Evolutionary conservation across 2,329 filamentous ascomycete species (phyloP).

Genomic region (Neoarthrinium moseri): DNA sequence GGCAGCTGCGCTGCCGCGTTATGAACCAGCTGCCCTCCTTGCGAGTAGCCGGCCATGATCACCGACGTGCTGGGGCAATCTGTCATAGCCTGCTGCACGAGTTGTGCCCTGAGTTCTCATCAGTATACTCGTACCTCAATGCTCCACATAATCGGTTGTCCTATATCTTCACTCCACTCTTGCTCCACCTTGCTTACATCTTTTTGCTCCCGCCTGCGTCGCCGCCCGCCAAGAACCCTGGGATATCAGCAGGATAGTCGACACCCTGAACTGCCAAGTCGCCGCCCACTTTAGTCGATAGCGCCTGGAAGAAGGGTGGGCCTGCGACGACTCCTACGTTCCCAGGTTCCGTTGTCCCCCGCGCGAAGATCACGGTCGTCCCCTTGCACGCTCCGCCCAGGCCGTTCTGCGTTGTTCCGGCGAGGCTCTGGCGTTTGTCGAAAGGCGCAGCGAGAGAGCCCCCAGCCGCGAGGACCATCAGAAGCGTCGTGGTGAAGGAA

Average conservation of each 20-base stretch:
- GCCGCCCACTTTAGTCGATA: constrained; percentile 38
- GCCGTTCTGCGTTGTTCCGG: constrained; percentile 7
- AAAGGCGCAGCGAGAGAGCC: constrained; percentile 2
- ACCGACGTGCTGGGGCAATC: constrained; percentile 44
- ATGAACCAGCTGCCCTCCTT: constrained; percentile 38
- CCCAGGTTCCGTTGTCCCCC: constrained; percentile 51
- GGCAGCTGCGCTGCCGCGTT: constrained; percentile 36
- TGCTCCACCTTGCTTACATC: constrained; percentile 34
- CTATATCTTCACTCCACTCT: too few species aligned
- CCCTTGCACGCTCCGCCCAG: constrained; percentile 32
- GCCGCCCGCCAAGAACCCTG: constrained; percentile 45
- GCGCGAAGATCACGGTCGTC: constrained; percentile 55
- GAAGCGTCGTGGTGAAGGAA: neutral
- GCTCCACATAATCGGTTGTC: too few species aligned
- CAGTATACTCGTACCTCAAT: too few species aligned
- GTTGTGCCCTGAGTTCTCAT: constrained; percentile 15
- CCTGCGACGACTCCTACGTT: constrained; percentile 51
- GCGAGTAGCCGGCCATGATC: constrained; percentile 47
- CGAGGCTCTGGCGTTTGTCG: constrained; percentile 9
- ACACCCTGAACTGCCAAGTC: constrained; percentile 53
- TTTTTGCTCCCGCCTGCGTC: constrained; percentile 39
- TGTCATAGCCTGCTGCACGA: constrained; percentile 30
- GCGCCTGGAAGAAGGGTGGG: constrained; percentile 47
- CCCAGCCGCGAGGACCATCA: constrained; percentile 6
- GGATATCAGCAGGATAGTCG: constrained; percentile 44